A percentile compares a stretch with the other conserved stretches of the same genome.
phyloP scores from a whole-genome alignment of 352 stramenopile species.

The Globisporangium nodosum region DNA sequence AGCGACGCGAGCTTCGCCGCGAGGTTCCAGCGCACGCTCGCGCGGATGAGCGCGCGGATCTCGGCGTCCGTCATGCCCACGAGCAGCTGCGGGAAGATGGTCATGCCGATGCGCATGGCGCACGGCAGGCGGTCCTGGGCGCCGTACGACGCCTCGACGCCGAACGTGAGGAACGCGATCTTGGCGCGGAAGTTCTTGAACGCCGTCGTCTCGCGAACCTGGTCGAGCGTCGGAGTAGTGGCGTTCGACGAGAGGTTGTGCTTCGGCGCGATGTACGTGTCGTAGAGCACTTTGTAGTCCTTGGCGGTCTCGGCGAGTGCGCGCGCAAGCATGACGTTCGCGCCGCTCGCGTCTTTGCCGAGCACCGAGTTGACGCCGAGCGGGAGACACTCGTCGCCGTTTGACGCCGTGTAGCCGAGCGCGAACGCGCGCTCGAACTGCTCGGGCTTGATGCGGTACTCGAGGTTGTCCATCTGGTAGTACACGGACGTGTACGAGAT shows the following conservation, averaged over 20 bases:
- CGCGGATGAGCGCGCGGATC: slow-evolving; percentile 39
- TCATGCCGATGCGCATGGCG: slow-evolving; percentile 41
- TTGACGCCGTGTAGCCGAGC: slow-evolving; percentile 46
- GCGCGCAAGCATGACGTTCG: slow-evolving; percentile 35
- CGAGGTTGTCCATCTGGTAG: slow-evolving; percentile 52
- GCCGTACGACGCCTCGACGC: slow-evolving; percentile 40
- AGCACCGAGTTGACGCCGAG: slow-evolving; percentile 41
- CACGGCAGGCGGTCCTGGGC: slow-evolving; percentile 33
- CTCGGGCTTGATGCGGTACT: slow-evolving; percentile 39
- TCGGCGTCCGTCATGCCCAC: slow-evolving; percentile 49
- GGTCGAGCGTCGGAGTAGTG: slow-evolving; percentile 16
- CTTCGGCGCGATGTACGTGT: slow-evolving; percentile 39
- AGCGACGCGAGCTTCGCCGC: slow-evolving; percentile 27
- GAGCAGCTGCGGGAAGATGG: slow-evolving; percentile 47
- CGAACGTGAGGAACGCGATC: slow-evolving; percentile 38
- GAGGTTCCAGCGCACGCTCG: slow-evolving; percentile 47
- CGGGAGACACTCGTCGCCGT: slow-evolving; percentile 35
- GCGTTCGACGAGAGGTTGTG: slow-evolving; percentile 28
- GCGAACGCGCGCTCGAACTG: slow-evolving; percentile 40
- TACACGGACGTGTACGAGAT: slow-evolving; percentile 61
- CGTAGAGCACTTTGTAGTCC: slow-evolving; percentile 52
- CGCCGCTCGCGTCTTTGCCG: slow-evolving; percentile 30
- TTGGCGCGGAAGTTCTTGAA: slow-evolving; percentile 62
- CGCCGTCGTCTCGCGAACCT: slow-evolving; percentile 32
- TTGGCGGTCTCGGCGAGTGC: slow-evolving; percentile 21